These are phyloP conservation scores for Phytopythium vexans DNA, from an alignment of 352 stramenopile genomes.

Conservation along the genomic window DNA sequence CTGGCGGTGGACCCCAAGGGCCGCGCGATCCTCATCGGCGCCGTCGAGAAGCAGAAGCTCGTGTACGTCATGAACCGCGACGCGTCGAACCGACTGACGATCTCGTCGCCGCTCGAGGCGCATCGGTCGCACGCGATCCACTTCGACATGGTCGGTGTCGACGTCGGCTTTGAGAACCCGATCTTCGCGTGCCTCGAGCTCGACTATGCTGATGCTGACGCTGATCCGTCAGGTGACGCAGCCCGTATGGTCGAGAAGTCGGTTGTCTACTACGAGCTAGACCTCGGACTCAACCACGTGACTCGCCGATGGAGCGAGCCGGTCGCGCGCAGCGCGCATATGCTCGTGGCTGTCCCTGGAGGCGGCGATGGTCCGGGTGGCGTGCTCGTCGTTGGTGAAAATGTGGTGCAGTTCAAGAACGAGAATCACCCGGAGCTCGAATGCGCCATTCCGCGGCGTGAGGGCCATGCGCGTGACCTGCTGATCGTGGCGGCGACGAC, in stretches of 20 bases:
- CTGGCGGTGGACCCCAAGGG: slow-evolving; percentile 96
- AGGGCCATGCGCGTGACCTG: slow-evolving; percentile 77
- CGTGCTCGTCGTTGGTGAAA: slow-evolving; percentile 96
- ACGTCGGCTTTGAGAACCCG: slow-evolving; percentile 99
- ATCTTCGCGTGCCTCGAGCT: slow-evolving; percentile 98
- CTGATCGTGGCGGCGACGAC: slow-evolving; percentile 93
- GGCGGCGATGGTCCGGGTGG: slow-evolving; percentile 86
- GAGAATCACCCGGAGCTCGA: slow-evolving; percentile 84
- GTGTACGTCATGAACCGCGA: slow-evolving; percentile 99
- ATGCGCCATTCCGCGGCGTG: slow-evolving; percentile 75
- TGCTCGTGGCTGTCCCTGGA: slow-evolving; percentile 89
- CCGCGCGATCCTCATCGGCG: slow-evolving; percentile 94
- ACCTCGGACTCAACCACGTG: slow-evolving; percentile 99
- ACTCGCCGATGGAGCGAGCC: slow-evolving; percentile 93
- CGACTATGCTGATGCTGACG: slow-evolving; percentile 91
- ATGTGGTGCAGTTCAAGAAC: slow-evolving; percentile 97
- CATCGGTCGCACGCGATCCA: slow-evolving; percentile 95
- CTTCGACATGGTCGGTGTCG: slow-evolving; percentile 93
- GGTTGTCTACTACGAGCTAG: slow-evolving; percentile 98
- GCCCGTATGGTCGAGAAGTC: slow-evolving; percentile 87
- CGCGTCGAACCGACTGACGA: slow-evolving; percentile 91
- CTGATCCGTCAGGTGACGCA: slow-evolving; percentile 68
- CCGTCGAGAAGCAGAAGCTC: slow-evolving; percentile 98
- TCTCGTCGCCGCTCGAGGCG: slow-evolving; percentile 98
- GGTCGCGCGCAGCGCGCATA: slow-evolving; percentile 89